phyloP scores from a whole-genome alignment of 352 stramenopile species.

The Phytophthora cactorum region DNA sequence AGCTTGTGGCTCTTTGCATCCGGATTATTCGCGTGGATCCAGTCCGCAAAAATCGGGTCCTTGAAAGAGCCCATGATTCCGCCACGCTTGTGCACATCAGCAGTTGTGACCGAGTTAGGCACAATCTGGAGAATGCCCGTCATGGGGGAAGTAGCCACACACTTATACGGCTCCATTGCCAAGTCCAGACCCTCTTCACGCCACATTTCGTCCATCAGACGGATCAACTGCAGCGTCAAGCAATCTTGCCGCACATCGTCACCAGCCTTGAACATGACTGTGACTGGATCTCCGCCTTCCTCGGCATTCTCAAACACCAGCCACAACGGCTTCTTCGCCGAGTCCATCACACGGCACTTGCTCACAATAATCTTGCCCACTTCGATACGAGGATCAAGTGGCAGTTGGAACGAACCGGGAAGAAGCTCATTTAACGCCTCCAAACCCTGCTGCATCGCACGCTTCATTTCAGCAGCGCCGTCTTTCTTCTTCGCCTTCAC shows the following conservation, averaged over 20 bases:
- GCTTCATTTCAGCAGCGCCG: conserved; percentile 80
- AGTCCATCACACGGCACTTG: conserved; percentile 92
- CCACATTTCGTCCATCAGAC: conserved; percentile 94
- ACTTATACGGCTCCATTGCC: conserved; percentile 90
- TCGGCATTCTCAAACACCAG: conserved; percentile 89
- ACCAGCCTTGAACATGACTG: conserved; percentile 94
- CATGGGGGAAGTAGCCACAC: conserved; percentile 88
- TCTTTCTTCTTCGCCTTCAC: conserved; percentile 87
- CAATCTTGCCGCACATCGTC: conserved; percentile 97
- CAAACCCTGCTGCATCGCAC: conserved; percentile 78
- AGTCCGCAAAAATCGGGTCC: conserved; percentile 80
- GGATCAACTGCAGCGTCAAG: conserved; percentile 91
- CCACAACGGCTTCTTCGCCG: conserved; percentile 90
- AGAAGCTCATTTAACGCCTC: conserved; percentile 82
- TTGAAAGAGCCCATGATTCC: conserved; percentile 81
- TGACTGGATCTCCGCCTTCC: conserved; percentile 77
- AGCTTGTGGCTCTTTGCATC: conserved; percentile 57
- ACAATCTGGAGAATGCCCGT: conserved; percentile 92
- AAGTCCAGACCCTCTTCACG: conserved; percentile 90
- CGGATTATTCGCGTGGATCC: conserved; percentile 80
- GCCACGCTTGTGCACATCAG: conserved; percentile 85
- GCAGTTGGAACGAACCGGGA: conserved; percentile 87
- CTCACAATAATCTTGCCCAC: conserved; percentile 84
- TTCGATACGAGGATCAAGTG: conserved; percentile 84
- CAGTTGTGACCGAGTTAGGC: conserved; percentile 90